A percentile compares a stretch with the other conserved stretches of the same genome.
Conservation (phyloP, 176 grass and related monocot genomes). For the Dendrocalamus sinicus region DNA sequence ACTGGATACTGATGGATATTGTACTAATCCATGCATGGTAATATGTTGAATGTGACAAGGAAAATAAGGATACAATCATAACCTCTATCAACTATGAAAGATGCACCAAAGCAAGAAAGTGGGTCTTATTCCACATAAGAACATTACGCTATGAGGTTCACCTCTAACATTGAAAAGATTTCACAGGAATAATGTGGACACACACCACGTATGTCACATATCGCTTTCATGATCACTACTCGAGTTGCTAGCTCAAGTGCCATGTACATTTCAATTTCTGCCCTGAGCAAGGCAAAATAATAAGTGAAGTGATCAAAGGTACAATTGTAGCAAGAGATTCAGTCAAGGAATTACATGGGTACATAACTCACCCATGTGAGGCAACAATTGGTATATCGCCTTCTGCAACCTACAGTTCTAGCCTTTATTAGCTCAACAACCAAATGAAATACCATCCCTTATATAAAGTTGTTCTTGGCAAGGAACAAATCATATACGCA, state of each 20-base stretch:
- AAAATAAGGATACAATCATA: background rate
- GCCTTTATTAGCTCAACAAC: slow-evolving; percentile 55
- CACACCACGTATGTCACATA: slow-evolving; percentile 87
- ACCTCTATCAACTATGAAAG: background rate
- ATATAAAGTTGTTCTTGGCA: slow-evolving; percentile 29
- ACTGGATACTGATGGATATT: background rate
- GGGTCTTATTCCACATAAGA: background rate
- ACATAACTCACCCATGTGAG: slow-evolving; percentile 77
- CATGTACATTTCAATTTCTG: slow-evolving; percentile 76
- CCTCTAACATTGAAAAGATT: slow-evolving; percentile 4
- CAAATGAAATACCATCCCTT: slow-evolving; percentile 37
- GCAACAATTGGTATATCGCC: slow-evolving; percentile 81
- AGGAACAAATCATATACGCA: slow-evolving; percentile 62
- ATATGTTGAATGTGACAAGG: background rate
- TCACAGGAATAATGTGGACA: slow-evolving; percentile 3
- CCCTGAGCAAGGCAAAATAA: slow-evolving; percentile 46
- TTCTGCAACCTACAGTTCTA: slow-evolving; percentile 78
- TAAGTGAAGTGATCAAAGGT: slow-evolving; percentile 7
- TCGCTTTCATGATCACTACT: slow-evolving; percentile 80
- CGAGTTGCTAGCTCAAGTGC: slow-evolving; percentile 77
- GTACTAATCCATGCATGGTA: background rate
- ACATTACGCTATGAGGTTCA: background rate
- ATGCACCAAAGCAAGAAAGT: slow-evolving; percentile 11
- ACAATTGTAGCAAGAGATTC: slow-evolving; percentile 30
- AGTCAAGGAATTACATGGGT: background rate